These are phyloP conservation scores for Sedum album DNA, from an alignment of 164 flowering plant genomes.

Conservation along the genomic window DNA sequence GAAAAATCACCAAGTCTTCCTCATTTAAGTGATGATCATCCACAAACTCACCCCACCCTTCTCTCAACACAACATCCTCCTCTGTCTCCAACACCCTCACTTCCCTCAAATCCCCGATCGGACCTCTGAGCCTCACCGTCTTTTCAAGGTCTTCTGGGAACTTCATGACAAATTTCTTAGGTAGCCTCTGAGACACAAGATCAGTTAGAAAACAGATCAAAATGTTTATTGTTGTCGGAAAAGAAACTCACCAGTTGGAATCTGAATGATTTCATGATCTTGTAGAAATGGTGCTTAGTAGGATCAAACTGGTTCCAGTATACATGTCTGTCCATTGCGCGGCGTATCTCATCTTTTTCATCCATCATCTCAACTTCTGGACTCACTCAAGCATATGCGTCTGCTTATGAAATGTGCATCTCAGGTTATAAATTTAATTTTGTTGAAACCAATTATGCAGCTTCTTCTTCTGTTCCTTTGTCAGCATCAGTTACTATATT, in stretches of 20 bases:
- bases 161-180: background rate
- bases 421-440: background rate
- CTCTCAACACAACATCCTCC: background rate
- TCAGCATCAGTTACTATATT: background rate
- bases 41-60: constrained; percentile 1
- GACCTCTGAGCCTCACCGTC: background rate
- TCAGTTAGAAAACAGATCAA: background rate
- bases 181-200: background rate
- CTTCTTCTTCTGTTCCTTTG: background rate
- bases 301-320: constrained; percentile 6
- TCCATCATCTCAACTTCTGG: background rate
- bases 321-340: background rate
- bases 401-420: background rate
- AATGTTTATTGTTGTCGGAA: background rate
- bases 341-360: background rate
- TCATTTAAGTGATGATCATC: background rate
- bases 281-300: background rate
- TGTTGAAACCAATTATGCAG: background rate
- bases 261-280: background rate
- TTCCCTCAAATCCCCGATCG: background rate
- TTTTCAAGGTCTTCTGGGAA: background rate
- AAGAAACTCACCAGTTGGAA: background rate
- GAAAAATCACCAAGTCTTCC: background rate
- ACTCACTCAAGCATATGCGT: background rate
- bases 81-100: background rate